Conservation (phyloP, 306 rosid species). For the Cicer chorassanicum region DNA sequence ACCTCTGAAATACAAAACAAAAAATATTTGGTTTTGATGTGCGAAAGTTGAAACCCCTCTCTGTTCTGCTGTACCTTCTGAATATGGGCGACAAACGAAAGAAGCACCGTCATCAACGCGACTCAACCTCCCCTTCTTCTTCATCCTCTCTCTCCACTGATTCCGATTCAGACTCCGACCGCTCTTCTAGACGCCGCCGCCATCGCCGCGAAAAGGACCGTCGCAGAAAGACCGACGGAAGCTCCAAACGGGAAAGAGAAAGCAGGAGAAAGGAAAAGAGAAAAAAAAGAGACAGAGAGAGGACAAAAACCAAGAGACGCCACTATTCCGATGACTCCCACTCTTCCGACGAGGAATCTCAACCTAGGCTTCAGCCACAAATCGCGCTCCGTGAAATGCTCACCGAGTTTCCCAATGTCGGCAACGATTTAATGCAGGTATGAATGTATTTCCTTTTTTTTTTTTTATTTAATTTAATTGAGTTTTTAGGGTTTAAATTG, state of each 20-base stretch:
- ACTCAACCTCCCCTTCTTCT: conserved; percentile 45
- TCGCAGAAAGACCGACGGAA: conserved; percentile 51
- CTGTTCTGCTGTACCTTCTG: background rate
- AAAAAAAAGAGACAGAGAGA: conserved; percentile 53
- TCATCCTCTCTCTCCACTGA: conserved; percentile 51
- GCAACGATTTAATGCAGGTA: conserved; percentile 80
- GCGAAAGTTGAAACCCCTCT: background rate
- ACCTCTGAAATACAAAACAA: background rate
- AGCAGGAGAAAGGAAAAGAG: conserved; percentile 54
- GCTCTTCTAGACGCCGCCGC: conserved; percentile 56
- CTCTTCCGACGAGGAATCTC: conserved; percentile 49
- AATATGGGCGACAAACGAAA: conserved; percentile 63
- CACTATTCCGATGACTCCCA: conserved; percentile 48
- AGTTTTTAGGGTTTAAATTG: background rate
- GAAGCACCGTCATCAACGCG: conserved; percentile 50
- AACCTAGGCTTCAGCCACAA: conserved; percentile 56
- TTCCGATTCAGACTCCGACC: conserved; percentile 56
- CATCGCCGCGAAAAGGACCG: conserved; percentile 57
- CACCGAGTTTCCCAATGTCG: conserved; percentile 72
- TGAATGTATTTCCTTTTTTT: background rate
- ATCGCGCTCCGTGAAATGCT: conserved; percentile 56
- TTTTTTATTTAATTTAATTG: background rate
- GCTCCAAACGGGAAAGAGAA: conserved; percentile 59
- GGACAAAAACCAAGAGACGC: conserved; percentile 52
- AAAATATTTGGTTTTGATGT: background rate